Evolutionary conservation across 2,329 filamentous ascomycete genomes (phyloP).

Genomic region (Aspergillus sp.): DNA sequence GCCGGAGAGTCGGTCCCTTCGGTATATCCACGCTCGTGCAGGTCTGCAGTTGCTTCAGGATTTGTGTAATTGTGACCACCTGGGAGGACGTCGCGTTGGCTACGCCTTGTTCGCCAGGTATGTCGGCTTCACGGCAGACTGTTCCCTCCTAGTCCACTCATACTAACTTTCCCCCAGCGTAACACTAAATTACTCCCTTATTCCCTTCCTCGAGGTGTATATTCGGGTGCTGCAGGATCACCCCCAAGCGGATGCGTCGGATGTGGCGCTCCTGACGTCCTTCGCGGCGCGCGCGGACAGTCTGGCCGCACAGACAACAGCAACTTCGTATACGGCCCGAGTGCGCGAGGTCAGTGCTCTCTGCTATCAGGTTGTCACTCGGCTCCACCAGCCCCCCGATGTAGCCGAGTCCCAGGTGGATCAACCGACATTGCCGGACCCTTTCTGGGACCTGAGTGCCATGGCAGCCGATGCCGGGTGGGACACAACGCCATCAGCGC

Average conservation of each 20-base stretch:
- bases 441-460: background rate
- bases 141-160: background rate
- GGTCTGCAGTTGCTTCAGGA: background rate
- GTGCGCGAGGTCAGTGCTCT: background rate
- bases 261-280: background rate
- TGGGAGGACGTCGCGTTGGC: background rate
- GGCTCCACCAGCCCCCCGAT: background rate
- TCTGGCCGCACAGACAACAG: background rate
- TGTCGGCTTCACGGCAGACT: background rate
- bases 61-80: background rate
- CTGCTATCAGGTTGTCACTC: background rate
- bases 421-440: background rate
- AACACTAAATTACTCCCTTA: background rate
- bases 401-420: background rate
- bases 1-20: background rate
- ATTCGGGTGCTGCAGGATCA: background rate
- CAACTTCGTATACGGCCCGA: background rate
- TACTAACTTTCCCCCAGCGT: background rate
- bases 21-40: background rate
- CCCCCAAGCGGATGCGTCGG: background rate
- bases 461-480: background rate
- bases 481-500: background rate
- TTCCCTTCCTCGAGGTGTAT: background rate
- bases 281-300: background rate
- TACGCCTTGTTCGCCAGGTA: background rate